Percentiles rank a stretch among this genome's conserved stretches.
phyloP scores from a whole-genome alignment of 2,329 filamentous ascomycete genomes.

The Trichoderma harzianum region DNA sequence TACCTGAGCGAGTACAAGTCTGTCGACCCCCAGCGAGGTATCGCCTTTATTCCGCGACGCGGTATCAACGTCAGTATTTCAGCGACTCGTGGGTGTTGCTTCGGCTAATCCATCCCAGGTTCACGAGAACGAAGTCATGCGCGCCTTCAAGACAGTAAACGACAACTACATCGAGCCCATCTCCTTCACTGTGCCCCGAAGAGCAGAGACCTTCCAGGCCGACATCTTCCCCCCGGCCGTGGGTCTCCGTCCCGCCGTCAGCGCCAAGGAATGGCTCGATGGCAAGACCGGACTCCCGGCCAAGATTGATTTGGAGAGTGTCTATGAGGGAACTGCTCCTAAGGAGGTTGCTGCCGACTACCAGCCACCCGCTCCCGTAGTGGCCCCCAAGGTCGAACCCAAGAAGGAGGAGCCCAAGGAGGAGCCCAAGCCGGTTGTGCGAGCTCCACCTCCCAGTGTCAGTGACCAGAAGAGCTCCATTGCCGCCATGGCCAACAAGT shows the following conservation, averaged over 20 bases:
- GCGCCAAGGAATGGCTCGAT: conserved; percentile 76
- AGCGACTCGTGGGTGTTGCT: not conserved
- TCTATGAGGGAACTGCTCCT: conserved; percentile 81
- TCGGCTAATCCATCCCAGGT: conserved; percentile 47
- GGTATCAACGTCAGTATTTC: conserved; percentile 71
- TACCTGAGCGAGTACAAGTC: conserved; percentile 97
- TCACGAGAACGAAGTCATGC: conserved; percentile 94
- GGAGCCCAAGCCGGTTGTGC: conserved; percentile 48
- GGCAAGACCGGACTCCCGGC: conserved; percentile 81
- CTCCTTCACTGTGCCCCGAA: conserved; percentile 92
- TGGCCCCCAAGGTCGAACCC: conserved; percentile 39
- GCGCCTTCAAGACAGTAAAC: conserved; percentile 95
- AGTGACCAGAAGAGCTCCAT: conserved; percentile 86
- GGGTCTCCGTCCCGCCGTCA: conserved; percentile 77
- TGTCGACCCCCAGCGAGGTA: conserved; percentile 86
- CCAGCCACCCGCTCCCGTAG: conserved; percentile 52
- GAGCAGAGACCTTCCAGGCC: conserved; percentile 92
- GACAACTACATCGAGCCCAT: conserved; percentile 93
- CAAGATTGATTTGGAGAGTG: conserved; percentile 89
- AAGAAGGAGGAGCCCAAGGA: conserved; percentile 46
- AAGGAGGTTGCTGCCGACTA: conserved; percentile 72
- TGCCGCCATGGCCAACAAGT: conserved; percentile 79
- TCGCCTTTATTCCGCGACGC: conserved; percentile 91
- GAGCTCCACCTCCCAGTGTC: conserved; percentile 59
- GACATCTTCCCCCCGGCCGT: conserved; percentile 91